These are phyloP conservation scores for Thyridium curvatum DNA, from an alignment of 2,329 filamentous ascomycete genomes.

Conservation along the genomic window DNA sequence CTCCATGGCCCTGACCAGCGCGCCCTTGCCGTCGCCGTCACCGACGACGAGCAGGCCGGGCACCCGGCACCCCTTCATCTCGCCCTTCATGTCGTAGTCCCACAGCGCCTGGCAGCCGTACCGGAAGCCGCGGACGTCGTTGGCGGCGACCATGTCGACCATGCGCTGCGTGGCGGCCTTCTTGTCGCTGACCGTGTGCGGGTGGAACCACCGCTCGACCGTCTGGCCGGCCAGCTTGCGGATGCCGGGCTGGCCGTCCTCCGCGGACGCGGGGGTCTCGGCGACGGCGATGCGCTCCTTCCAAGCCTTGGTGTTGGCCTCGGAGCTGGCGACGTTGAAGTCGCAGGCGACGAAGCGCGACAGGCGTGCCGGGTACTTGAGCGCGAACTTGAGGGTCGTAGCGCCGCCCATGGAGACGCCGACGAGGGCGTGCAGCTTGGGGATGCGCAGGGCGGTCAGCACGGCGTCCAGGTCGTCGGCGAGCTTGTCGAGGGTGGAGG, in stretches of 20 bases:
- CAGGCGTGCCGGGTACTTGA: constrained; percentile 56
- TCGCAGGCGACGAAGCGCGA: constrained; percentile 66
- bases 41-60: constrained; percentile 67
- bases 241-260: constrained; percentile 51
- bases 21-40: constrained; percentile 61
- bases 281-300: constrained; percentile 66
- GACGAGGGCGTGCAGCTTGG: constrained; percentile 58
- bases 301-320: constrained; percentile 74
- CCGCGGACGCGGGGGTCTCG: constrained; percentile 39
- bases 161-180: constrained; percentile 47
- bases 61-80: constrained; percentile 46
- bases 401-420: constrained; percentile 80
- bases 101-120: constrained; percentile 65
- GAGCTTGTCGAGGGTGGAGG: constrained; percentile 58
- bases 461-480: constrained; percentile 61
- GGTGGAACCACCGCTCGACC: constrained; percentile 75
- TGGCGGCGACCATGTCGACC: constrained; percentile 61
- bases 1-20: constrained; percentile 73
- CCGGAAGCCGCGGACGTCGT: constrained; percentile 64
- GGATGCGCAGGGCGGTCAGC: constrained; percentile 63
- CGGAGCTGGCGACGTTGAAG: constrained; percentile 67
- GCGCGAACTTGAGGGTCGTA: constrained; percentile 66
- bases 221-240: constrained; percentile 62
- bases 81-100: constrained; percentile 59
- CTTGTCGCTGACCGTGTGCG: constrained; percentile 35